Base-by-base conservation (phyloP, 306 rosid species). In the Sphenostylis stenocarpa region DNA sequence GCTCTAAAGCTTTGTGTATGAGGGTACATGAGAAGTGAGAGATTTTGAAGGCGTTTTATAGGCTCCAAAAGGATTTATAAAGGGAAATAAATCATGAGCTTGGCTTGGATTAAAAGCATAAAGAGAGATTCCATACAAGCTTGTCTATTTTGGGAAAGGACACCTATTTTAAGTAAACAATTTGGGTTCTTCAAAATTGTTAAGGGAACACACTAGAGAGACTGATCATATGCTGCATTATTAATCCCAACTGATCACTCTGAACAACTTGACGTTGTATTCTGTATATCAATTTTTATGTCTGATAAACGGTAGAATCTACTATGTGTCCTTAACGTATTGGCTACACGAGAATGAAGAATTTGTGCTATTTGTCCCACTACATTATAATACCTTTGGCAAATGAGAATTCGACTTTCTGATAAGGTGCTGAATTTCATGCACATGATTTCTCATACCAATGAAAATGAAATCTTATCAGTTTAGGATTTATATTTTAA, bases 331-430 rank as follows among this genome's bases (percentile, higher is more conserved):
- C 56, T 69, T 83, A 24, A 61, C 63, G 58, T 70, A 83, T 86
- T 85, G 85, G 90, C 45, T 63, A 24, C 26, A 24, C 0, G 80
- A 79, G 85, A 87, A 81, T 65, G 83, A 68, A 63, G 90, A 90
- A 88, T 86, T 75, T 73, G 57, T 71, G 15, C 68, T 36, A 67
- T 75, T 82, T 80, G 77, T 82, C 61, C 63, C 83, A 74, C 83
- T 84, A 77, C 16, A 47, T 77, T 72, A 83, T 34, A 16, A 72
- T 90, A 88, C 91, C 91, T 85, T 79, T 58, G 38, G 53, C 87
- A 83, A 87, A 88, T 88, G 72, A 84, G 92, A 88, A 87, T 90
- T 87, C 88, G 55, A 51, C 91, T 84, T 88, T 93, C 71, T 28
- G 67, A 70, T 76, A 23, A 74, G 81, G 89, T 84, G 88, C 88